Percentiles rank a stretch among this genome's conserved stretches.
Evolutionary conservation across 768 basidiomycete genomes (phyloP).

Genomic region (Paxillus involutus): DNA sequence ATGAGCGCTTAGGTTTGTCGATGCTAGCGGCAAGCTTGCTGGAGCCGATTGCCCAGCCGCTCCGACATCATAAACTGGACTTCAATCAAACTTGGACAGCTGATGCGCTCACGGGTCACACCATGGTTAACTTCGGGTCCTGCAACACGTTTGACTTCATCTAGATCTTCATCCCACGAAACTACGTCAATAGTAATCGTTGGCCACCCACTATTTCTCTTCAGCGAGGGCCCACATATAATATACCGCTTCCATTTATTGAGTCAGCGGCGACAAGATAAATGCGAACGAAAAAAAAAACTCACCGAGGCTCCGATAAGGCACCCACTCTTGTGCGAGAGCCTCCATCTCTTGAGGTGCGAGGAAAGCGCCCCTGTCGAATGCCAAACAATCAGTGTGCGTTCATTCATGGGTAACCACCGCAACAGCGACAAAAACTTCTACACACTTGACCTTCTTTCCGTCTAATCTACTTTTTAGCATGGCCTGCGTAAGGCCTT

Average conservation of each 20-base stretch:
- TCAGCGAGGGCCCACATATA: slow-evolving; percentile 87
- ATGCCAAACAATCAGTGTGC: background rate
- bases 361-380: slow-evolving; percentile 62
- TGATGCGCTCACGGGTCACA: too few species aligned
- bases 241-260: slow-evolving; percentile 55
- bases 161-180: background rate
- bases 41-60: too few species aligned
- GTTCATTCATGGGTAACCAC: slow-evolving; percentile 4
- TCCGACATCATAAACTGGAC: too few species aligned
- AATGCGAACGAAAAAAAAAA: slow-evolving; percentile 1
- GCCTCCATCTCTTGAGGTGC: slow-evolving; percentile 82
- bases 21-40: too few species aligned
- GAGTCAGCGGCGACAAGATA: background rate
- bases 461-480: slow-evolving; percentile 62
- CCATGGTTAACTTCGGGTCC: background rate
- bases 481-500: slow-evolving; percentile 53
- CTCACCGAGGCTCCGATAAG: slow-evolving; percentile 79
- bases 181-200: background rate
- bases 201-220: slow-evolving; percentile 8
- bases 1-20: too few species aligned
- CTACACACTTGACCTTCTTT: slow-evolving; percentile 69
- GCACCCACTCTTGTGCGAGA: slow-evolving; percentile 74
- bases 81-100: too few species aligned
- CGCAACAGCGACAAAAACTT: background rate
- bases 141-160: background rate